These are phyloP conservation scores for Kwoniella dejecticola DNA, from an alignment of 768 basidiomycete genomes.

Conservation along the genomic window DNA sequence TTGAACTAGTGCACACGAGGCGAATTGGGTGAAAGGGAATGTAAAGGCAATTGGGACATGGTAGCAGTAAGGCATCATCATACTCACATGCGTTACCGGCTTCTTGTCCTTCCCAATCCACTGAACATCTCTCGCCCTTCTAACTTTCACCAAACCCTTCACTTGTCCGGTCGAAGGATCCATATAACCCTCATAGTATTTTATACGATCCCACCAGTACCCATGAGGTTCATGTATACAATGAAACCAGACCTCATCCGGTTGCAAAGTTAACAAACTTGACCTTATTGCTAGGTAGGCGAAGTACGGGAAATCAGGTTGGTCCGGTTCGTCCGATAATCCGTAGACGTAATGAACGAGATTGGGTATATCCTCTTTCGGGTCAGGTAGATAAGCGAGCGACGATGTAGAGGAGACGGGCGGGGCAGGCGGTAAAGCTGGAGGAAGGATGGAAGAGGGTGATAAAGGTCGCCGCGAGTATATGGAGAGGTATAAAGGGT, in stretches of 20 bases:
- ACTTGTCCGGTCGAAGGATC: constrained; percentile 23
- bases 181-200: constrained; percentile 39
- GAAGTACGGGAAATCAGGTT: constrained; percentile 50
- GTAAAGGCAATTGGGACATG: not conserved
- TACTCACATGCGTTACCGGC: constrained; percentile 42
- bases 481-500: constrained; percentile 42
- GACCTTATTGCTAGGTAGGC: constrained; percentile 52
- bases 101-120: constrained; percentile 35
- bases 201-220: constrained; percentile 53
- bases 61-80: no score
- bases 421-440: constrained; percentile 33
- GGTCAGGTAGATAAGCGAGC: constrained; percentile 31
- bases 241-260: constrained; percentile 52
- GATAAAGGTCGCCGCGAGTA: constrained; percentile 35
- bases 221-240: constrained; percentile 48
- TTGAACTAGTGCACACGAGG: no score
- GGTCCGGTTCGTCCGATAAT: constrained; percentile 36
- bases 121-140: constrained; percentile 40
- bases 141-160: constrained; percentile 34
- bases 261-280: constrained; percentile 44
- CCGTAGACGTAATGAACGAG: constrained; percentile 55
- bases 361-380: constrained; percentile 41
- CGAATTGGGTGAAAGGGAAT: no score
- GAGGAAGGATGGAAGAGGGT: constrained; percentile 20
- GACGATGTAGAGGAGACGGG: constrained; percentile 11